Conservation (phyloP, 169 alveolate species). For the Cryptosporidium ubiquitum region DNA sequence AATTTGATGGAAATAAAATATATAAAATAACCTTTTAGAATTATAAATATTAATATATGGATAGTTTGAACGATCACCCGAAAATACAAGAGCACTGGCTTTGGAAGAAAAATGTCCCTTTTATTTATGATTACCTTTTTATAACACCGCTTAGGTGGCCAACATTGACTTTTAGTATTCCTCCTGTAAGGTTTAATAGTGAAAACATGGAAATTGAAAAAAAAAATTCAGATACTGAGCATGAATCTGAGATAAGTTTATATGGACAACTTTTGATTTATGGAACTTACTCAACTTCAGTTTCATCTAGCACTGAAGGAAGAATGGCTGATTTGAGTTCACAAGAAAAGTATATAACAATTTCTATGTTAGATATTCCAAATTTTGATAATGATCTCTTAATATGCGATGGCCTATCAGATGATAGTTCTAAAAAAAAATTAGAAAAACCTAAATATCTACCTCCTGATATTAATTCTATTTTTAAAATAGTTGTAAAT, state of each 20-base stretch:
- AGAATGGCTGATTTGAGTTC: not conserved
- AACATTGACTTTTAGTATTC: constrained; percentile 47
- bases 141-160: constrained; percentile 74
- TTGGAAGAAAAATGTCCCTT: constrained; percentile 67
- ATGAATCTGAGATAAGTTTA: not conserved
- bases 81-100: constrained; percentile 68
- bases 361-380: constrained; percentile 37
- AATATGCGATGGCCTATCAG: not conserved
- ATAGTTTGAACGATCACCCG: constrained; percentile 17
- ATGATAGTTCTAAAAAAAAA: not conserved
- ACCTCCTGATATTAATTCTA: constrained; percentile 30
- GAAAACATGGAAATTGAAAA: constrained; percentile 51
- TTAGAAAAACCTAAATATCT: constrained; percentile 13
- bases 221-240: not conserved
- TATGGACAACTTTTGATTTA: constrained; percentile 2
- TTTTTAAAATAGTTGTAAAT: constrained; percentile 8
- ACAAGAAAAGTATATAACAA: constrained; percentile 8
- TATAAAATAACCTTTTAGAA: not conserved
- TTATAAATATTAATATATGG: not conserved
- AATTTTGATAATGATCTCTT: constrained; percentile 53
- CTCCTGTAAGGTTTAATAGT: constrained; percentile 56
- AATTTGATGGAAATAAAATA: constrained; percentile 7
- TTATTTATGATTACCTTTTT: constrained; percentile 53
- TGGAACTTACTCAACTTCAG: constrained; percentile 12
- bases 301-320: constrained; percentile 1